These are phyloP conservation scores for Claviceps purpurea DNA, from an alignment of 2,329 filamentous ascomycete species.

Conservation along the genomic window DNA sequence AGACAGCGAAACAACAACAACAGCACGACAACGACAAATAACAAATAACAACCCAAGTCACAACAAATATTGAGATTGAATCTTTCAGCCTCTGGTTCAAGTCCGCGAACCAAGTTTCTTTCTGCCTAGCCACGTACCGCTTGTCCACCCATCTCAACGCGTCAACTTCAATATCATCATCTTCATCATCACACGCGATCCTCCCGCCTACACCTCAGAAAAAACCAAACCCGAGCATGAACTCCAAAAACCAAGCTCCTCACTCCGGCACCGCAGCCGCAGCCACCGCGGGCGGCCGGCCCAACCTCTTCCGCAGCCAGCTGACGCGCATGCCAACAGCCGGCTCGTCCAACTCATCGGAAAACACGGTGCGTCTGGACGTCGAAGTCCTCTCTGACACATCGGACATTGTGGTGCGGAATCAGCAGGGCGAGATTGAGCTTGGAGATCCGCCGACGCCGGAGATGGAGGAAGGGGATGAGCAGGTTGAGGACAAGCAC, in stretches of 20 bases:
- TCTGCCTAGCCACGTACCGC: no score
- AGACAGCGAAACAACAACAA: no score
- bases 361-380: constrained; percentile 33
- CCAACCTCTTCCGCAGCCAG: constrained; percentile 46
- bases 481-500: constrained; percentile 43
- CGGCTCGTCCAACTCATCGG: constrained; percentile 23
- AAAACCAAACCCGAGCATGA: background rate
- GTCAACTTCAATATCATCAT: no score
- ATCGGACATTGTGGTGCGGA: constrained; percentile 48
- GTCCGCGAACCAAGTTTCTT: no score
- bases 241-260: constrained; percentile 1
- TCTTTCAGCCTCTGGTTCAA: no score
- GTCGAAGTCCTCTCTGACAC: constrained; percentile 30
- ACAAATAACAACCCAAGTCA: no score
- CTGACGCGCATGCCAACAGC: constrained; percentile 43
- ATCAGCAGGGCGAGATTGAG: constrained; percentile 49
- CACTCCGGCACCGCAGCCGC: constrained; percentile 1
- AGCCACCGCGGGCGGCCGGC: constrained; percentile 1
- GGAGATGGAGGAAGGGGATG: constrained; percentile 39
- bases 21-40: no score
- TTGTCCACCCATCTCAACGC: no score
- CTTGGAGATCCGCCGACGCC: constrained; percentile 43
- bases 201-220: no score
- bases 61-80: no score
- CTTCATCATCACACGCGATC: background rate